Evolutionary conservation across 345 rosid species (phyloP).

Genomic region (Lenwebbia sp.): DNA sequence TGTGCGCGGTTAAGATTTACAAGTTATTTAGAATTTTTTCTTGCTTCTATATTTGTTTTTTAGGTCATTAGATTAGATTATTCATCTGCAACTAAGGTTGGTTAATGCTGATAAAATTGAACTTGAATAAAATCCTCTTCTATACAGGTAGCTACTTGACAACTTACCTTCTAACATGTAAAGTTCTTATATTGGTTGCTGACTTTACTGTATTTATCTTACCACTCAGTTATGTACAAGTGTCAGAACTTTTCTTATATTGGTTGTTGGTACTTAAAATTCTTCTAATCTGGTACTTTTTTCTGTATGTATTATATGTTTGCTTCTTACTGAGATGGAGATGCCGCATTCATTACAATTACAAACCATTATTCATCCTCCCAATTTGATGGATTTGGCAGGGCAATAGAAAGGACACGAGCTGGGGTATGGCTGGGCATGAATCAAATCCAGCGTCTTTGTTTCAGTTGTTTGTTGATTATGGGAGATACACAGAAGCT

Average conservation of each 20-base stretch:
- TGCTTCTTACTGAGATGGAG: background rate
- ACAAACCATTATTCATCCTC: background rate
- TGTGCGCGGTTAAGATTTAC: background rate
- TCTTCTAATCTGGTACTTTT: background rate
- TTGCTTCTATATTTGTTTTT: background rate
- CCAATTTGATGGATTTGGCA: constrained; percentile 10
- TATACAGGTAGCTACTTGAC: background rate
- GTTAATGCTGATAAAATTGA: background rate
- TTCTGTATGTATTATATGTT: background rate
- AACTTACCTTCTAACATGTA: background rate
- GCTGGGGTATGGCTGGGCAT: constrained; percentile 70
- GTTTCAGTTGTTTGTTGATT: constrained; percentile 65
- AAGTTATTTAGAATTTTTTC: background rate
- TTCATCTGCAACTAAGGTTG: background rate
- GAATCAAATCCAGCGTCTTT: constrained; percentile 76
- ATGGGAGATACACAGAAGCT: constrained; percentile 74
- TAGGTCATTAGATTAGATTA: background rate
- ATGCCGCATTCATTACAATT: background rate
- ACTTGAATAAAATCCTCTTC: background rate
- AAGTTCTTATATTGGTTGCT: background rate
- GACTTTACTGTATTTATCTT: background rate
- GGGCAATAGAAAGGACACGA: constrained; percentile 53
- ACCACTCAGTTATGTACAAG: background rate
- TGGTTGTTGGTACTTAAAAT: too few relatives aligned
- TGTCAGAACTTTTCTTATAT: background rate